phyloP scores from a whole-genome alignment of 768 basidiomycete species.

The Xanthoconium purpureum region DNA sequence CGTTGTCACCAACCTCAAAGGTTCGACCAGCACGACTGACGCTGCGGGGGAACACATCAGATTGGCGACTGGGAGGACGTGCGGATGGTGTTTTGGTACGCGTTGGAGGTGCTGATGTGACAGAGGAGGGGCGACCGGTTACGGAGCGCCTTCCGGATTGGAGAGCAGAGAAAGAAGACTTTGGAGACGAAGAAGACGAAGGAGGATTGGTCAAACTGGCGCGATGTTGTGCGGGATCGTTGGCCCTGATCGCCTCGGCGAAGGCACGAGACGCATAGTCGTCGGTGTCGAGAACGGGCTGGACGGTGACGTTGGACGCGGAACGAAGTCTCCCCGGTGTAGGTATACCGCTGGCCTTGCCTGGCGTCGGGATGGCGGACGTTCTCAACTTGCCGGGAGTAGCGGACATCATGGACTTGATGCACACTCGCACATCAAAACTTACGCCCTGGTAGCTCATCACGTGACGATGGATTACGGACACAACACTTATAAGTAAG shows the following conservation, averaged over 20 bases:
- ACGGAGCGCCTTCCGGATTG: conserved; percentile 44
- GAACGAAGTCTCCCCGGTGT: conserved; percentile 73
- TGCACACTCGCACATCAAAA: background rate
- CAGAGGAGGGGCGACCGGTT: conserved; percentile 60
- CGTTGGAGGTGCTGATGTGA: conserved; percentile 49
- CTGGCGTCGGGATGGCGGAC: conserved; percentile 48
- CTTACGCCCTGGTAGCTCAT: background rate
- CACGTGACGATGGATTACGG: conserved; percentile 17
- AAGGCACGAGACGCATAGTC: conserved; percentile 71
- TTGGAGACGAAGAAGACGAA: conserved; percentile 49
- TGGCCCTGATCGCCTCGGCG: conserved; percentile 74
- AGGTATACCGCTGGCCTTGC: conserved; percentile 51
- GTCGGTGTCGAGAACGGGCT: conserved; percentile 37
- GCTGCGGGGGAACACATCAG: conserved; percentile 52
- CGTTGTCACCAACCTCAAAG: conserved; percentile 76
- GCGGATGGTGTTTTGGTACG: conserved; percentile 53
- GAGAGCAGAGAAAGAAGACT: conserved; percentile 35
- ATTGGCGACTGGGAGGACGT: conserved; percentile 65
- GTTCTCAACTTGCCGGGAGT: conserved; percentile 43
- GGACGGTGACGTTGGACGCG: conserved; percentile 47
- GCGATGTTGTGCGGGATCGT: conserved; percentile 75
- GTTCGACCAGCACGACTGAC: conserved; percentile 42
- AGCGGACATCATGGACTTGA: conserved; percentile 32
- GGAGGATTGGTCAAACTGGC: conserved; percentile 37
- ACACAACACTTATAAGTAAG: too few species aligned